These are phyloP conservation scores for Alternaria sp. DNA, from an alignment of 2,329 filamentous ascomycete species.

Conservation along the genomic window DNA sequence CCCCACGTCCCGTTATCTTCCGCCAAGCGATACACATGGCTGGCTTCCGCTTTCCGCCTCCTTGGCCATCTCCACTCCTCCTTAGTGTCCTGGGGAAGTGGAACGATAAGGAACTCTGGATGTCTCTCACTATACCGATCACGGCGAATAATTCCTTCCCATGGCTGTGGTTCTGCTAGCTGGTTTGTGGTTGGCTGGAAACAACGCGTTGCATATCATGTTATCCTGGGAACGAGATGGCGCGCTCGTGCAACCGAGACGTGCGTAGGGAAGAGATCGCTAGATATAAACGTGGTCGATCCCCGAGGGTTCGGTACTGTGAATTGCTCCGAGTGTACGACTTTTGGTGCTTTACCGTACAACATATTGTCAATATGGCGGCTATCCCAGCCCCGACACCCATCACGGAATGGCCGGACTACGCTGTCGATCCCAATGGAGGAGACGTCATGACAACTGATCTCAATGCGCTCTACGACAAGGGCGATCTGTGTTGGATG, in stretches of 20 bases:
- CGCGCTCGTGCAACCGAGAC: not conserved
- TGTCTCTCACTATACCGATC: slow-evolving; percentile 21
- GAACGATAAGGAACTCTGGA: slow-evolving; percentile 32
- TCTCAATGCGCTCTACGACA: slow-evolving; percentile 55
- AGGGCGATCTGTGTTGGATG: slow-evolving; percentile 56
- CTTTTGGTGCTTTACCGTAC: not conserved
- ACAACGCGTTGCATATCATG: slow-evolving; percentile 6
- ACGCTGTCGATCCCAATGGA: slow-evolving; percentile 48
- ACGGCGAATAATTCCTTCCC: slow-evolving; percentile 19
- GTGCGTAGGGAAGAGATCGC: slow-evolving; percentile 11
- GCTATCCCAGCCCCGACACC: slow-evolving; percentile 37
- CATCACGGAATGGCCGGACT: slow-evolving; percentile 54
- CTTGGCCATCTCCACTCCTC: slow-evolving; percentile 28
- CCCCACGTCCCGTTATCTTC: slow-evolving; percentile 36
- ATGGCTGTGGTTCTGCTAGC: not conserved
- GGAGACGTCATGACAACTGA: slow-evolving; percentile 55
- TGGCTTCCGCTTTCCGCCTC: slow-evolving; percentile 26
- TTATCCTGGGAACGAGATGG: slow-evolving; percentile 2
- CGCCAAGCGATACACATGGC: slow-evolving; percentile 33
- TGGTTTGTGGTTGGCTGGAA: not conserved
- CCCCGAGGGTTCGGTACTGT: not conserved
- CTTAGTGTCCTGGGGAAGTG: slow-evolving; percentile 16
- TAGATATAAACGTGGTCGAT: not conserved
- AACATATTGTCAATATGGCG: slow-evolving; percentile 24
- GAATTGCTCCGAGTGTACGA: not conserved